These are phyloP conservation scores for Adansonia digitata DNA, from an alignment of 345 rosid species.

Conservation along the genomic window DNA sequence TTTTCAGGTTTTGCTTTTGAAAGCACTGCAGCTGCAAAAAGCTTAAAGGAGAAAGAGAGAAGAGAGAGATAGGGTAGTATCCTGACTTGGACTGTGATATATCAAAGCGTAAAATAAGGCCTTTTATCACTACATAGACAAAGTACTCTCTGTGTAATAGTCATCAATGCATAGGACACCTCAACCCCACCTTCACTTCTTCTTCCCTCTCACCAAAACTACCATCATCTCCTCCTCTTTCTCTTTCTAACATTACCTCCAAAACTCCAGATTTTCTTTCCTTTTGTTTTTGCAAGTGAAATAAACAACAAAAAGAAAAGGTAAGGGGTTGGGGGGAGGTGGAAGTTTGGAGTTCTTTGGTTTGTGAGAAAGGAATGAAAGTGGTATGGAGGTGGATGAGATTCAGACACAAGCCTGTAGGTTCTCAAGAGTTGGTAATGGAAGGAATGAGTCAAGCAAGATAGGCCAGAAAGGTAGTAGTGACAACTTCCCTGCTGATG, in stretches of 20 bases:
- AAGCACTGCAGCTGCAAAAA: constrained; percentile 53
- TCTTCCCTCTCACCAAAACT: constrained; percentile 30
- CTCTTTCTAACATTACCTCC: background rate
- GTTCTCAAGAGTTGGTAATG: constrained; percentile 56
- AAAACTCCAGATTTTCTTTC: background rate
- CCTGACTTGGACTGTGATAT: constrained; percentile 85
- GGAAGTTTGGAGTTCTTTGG: constrained; percentile 23
- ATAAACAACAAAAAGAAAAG: background rate
- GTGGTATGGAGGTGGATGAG: constrained; percentile 80
- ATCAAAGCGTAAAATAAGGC: constrained; percentile 46
- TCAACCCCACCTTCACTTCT: constrained; percentile 38
- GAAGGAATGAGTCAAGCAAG: constrained; percentile 33
- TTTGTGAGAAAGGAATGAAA: constrained; percentile 59
- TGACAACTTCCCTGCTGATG: constrained; percentile 47
- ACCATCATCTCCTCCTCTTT: constrained; percentile 18
- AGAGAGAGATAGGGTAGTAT: constrained; percentile 23
- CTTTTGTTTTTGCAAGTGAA: background rate
- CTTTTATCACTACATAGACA: constrained; percentile 34
- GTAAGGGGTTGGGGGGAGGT: background rate
- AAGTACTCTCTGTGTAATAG: constrained; percentile 41
- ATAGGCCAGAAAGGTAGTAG: constrained; percentile 23
- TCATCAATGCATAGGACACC: constrained; percentile 58
- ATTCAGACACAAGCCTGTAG: constrained; percentile 54
- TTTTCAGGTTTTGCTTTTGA: constrained; percentile 62
- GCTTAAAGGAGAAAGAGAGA: constrained; percentile 36